Evolutionary conservation across 306 rosid genomes (phyloP).

Genomic region (Corylus heterophylla): DNA sequence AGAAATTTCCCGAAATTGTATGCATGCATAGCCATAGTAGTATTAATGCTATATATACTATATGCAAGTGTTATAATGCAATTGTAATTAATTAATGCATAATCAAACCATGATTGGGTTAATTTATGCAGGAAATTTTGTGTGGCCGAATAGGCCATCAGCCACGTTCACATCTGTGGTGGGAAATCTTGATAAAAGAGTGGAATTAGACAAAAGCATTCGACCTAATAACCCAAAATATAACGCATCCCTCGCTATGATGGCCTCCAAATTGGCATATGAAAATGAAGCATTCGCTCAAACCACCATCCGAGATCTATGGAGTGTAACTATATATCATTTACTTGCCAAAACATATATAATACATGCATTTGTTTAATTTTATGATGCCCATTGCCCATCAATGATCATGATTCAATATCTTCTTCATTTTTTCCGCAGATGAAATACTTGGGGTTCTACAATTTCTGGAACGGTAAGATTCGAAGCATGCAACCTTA

Average conservation of each 20-base stretch:
- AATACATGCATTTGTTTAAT: not conserved
- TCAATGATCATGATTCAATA: not conserved
- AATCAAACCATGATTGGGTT: not conserved
- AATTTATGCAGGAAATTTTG: constrained; percentile 31
- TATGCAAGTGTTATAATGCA: too few species aligned
- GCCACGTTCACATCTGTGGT: constrained; percentile 18
- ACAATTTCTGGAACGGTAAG: constrained; percentile 42
- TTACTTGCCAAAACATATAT: too few species aligned
- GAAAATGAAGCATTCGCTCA: constrained; percentile 34
- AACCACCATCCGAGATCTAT: constrained; percentile 23
- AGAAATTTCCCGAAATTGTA: too few species aligned
- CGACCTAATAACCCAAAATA: constrained; percentile 20
- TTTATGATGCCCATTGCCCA: not conserved
- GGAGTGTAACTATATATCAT: constrained; percentile 35
- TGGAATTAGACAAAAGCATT: constrained; percentile 39
- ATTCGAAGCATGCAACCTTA: too few species aligned
- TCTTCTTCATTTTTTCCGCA: not conserved
- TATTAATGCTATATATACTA: too few species aligned
- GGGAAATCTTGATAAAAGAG: constrained; percentile 32
- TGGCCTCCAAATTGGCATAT: constrained; percentile 50
- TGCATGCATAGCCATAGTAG: too few species aligned
- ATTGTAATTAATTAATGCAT: too few species aligned
- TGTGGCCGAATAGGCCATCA: constrained; percentile 33
- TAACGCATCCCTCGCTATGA: constrained; percentile 32
- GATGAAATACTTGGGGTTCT: constrained; percentile 41